A percentile compares a stretch with the other conserved stretches of the same genome.
Evolutionary conservation across 192 early-diverging fungal genomes (phyloP).

Genomic region (Chytriomyces hyalinus): DNA sequence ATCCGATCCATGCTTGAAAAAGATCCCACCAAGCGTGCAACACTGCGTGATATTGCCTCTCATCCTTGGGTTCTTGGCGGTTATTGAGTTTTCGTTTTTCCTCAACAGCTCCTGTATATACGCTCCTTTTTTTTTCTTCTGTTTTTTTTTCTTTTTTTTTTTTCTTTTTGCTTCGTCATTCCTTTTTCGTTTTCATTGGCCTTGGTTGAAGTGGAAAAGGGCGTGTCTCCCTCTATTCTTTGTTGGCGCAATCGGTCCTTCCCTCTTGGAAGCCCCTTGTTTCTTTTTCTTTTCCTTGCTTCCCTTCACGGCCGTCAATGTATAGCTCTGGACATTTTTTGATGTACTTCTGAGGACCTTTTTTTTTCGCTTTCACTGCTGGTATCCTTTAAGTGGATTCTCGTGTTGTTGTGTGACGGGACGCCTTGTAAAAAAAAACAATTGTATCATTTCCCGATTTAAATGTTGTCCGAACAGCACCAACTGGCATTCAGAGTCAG

Average conservation of each 20-base stretch:
- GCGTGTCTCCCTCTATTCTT: not conserved
- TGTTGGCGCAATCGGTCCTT: not conserved
- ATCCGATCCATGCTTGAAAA: constrained; percentile 73
- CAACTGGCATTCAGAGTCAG: no score
- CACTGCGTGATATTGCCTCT: constrained; percentile 62
- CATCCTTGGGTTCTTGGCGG: constrained; percentile 44
- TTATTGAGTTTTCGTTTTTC: not conserved
- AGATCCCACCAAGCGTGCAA: constrained; percentile 61
- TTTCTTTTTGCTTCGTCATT: not conserved
- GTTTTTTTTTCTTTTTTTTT: not conserved
- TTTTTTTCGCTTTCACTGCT: no score
- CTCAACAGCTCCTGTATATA: not conserved
- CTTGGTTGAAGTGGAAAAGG: not conserved
- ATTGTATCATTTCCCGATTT: no score
- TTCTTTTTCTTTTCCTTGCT: no score
- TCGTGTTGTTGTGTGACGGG: no score
- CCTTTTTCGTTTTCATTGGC: constrained; percentile 3
- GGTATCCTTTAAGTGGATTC: no score
- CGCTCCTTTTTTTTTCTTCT: not conserved
- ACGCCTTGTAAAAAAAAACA: no score
- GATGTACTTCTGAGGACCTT: no score
- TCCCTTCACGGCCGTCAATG: no score
- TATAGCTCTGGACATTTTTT: no score
- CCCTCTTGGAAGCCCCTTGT: no score
- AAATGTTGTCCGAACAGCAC: no score